Conservation (phyloP, 495 filamentous ascomycete species). For the Bombardia bombarda region DNA sequence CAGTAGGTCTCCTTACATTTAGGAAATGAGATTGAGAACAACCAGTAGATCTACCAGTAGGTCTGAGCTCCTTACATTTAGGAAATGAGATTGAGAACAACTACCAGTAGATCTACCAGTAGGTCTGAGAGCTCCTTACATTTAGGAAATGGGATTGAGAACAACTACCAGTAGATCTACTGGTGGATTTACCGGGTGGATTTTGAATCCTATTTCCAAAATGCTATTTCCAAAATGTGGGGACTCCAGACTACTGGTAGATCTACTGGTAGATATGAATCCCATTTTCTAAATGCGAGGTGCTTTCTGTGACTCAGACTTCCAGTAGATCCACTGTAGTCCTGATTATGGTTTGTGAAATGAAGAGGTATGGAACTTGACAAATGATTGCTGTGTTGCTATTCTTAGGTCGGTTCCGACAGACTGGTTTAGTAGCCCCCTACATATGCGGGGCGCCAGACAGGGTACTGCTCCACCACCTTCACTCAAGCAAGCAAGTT, state of each 20-base stretch:
- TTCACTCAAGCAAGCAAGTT: conserved; percentile 4
- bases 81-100: no score
- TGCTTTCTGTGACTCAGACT: conserved; percentile 4
- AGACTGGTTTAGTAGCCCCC: conserved; percentile 4
- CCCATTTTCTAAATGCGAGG: conserved; percentile 1
- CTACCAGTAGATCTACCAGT: no score
- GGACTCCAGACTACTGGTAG: not conserved
- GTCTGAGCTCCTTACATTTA: no score
- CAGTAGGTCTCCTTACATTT: no score
- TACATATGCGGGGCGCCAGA: conserved; percentile 5
- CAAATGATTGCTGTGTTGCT: conserved; percentile 3
- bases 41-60: no score
- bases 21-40: no score
- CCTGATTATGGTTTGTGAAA: not conserved
- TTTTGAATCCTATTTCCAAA: no score
- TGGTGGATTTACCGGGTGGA: no score
- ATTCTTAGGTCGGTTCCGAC: conserved; percentile 4
- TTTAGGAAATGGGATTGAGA: no score
- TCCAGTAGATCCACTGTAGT: conserved; percentile 3
- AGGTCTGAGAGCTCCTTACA: no score
- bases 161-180: no score
- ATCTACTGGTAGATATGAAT: conserved; percentile 2
- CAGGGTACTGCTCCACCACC: no score
- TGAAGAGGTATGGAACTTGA: conserved; percentile 3
- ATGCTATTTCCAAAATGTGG: not conserved